A percentile compares a stretch with the other conserved stretches of the same genome.
Evolutionary conservation across 73 alveolate species (phyloP).

Genomic region (Paramecium bursaria): DNA sequence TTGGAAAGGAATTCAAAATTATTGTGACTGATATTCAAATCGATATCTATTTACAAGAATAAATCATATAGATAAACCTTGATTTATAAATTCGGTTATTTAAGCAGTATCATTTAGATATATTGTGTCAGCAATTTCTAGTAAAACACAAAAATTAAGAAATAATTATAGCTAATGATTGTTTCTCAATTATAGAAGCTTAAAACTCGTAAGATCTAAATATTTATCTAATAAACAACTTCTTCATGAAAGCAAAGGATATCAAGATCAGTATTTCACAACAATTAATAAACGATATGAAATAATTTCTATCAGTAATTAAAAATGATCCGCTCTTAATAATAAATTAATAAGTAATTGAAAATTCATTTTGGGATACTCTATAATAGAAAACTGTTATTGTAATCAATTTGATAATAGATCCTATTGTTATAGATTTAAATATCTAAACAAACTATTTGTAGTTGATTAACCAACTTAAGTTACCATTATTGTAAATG

Average conservation of each 20-base stretch:
- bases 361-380: slow-evolving; percentile 3
- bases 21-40: not conserved
- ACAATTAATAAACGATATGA: slow-evolving; percentile 1
- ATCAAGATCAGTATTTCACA: not conserved
- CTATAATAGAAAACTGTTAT: not conserved
- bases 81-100: slow-evolving; percentile 40
- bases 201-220: slow-evolving; percentile 24
- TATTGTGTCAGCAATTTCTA: not conserved
- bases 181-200: slow-evolving; percentile 26
- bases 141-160: not conserved
- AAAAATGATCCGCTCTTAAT: slow-evolving; percentile 31
- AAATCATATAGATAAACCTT: not conserved
- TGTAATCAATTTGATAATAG: slow-evolving; percentile 8
- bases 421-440: slow-evolving; percentile 34
- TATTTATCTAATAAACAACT: slow-evolving; percentile 2
- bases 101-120: slow-evolving; percentile 10
- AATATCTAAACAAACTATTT: slow-evolving; percentile 4
- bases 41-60: not conserved
- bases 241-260: slow-evolving; percentile 36
- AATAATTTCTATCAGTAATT: not conserved
- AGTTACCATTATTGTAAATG: slow-evolving; percentile 14
- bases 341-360: not conserved
- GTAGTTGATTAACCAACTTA: not conserved
- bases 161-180: slow-evolving; percentile 1
- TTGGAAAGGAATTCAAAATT: slow-evolving; percentile 44